Evolutionary conservation across 2,329 filamentous ascomycete genomes (phyloP), one percentile per base, ranked within the genome.

Genomic region (Chaetothyriales sp.): DNA sequence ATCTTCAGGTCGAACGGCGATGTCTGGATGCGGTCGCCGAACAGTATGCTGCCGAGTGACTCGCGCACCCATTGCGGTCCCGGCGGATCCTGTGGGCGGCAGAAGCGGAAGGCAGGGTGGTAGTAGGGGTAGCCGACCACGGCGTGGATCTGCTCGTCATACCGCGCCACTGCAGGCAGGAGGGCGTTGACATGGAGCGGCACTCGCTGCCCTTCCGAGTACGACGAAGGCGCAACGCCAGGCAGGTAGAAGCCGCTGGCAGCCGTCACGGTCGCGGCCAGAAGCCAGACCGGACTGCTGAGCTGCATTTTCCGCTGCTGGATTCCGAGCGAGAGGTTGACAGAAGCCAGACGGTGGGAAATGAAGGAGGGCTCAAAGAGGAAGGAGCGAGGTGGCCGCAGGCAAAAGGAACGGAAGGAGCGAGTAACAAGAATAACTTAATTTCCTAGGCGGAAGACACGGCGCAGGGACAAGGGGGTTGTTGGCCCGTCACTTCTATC

Each of bases 121-220:
- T 98, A 98, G 73, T 98, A 96, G 69, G 96, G 90, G 74, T 86
- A 98, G 3, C 90, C 86, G 62, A 96, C 82, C 50, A 95, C 83
- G n/a, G 89, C 93, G 65, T 88, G 86, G 43, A 96, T 75, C 60
- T 87, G 83, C 22, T 83, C 78, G 68, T 95, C 87, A 57, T 79
- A 76, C 53, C 79, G 75, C 43, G 84, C 84, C 45, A 87, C 81
- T 45, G 89, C 80, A 3, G 92, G 90, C 43, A 86, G 92, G 61
- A 98, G 83, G 64, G 83, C 83, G 71, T 98, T 98, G 67, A 98
- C 92, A 63, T 86, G 83, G 47, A 98, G 78, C 20, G 89, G 86
- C 20, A 98, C 92, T 22, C 71, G 71, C 61, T 92, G 85, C 63
- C 81, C 84, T 49, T 73, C 71, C 62, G 85, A 80, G 73, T 98